These are phyloP conservation scores for Lactarius hengduanensis DNA, from an alignment of 768 basidiomycete species.

Conservation along the genomic window DNA sequence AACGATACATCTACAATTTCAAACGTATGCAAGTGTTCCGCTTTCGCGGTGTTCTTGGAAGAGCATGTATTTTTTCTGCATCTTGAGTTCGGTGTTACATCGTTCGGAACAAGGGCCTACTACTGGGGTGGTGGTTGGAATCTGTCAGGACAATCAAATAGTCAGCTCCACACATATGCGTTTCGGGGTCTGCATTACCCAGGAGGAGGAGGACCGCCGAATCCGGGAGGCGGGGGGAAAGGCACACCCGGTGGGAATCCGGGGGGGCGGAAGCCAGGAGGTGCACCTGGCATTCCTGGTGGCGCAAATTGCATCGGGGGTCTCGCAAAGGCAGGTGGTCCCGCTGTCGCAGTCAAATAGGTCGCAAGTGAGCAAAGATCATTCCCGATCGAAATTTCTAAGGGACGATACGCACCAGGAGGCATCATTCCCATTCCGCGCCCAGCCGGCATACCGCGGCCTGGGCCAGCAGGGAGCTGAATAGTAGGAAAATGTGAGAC, in stretches of 20 bases:
- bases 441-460: slow-evolving; percentile 93
- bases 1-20: slow-evolving; percentile 25
- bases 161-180: background rate
- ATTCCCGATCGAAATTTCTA: slow-evolving; percentile 17
- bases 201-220: slow-evolving; percentile 73
- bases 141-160: slow-evolving; percentile 31
- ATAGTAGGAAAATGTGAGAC: slow-evolving; percentile 29
- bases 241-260: slow-evolving; percentile 82
- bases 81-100: slow-evolving; percentile 12
- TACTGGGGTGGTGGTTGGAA: slow-evolving; percentile 52
- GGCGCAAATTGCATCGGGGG: slow-evolving; percentile 65
- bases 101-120: slow-evolving; percentile 19
- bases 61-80: background rate
- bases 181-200: slow-evolving; percentile 56
- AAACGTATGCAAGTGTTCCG: background rate
- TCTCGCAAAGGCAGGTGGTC: slow-evolving; percentile 57
- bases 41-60: slow-evolving; percentile 8
- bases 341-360: slow-evolving; percentile 44
- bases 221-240: slow-evolving; percentile 79
- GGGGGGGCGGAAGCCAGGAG: slow-evolving; percentile 82
- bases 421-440: slow-evolving; percentile 97
- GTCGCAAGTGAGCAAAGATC: slow-evolving; percentile 25
- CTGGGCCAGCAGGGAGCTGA: slow-evolving; percentile 85
- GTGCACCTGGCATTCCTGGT: slow-evolving; percentile 84
- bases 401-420: slow-evolving; percentile 53